phyloP scores from a whole-genome alignment of 495 filamentous ascomycete species.

The Penicillium cosmopolitanum region DNA sequence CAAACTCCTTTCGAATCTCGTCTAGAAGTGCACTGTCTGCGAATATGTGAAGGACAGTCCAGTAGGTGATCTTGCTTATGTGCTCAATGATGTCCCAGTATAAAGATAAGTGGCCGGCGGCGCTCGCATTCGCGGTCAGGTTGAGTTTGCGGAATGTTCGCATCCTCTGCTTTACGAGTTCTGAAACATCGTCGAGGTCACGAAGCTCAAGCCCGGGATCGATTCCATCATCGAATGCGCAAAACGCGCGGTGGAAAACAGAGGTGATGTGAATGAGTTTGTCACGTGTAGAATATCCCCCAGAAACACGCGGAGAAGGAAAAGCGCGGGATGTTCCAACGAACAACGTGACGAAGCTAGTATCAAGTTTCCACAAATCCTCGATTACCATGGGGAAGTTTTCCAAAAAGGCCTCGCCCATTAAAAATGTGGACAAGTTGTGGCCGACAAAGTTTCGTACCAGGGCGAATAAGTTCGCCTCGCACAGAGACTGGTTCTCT shows the following conservation, averaged over 20 bases:
- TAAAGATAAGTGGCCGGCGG: constrained; percentile 43
- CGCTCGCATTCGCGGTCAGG: constrained; percentile 36
- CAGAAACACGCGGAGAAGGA: constrained; percentile 52
- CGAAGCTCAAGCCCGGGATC: constrained; percentile 53
- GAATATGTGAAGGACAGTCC: constrained; percentile 59
- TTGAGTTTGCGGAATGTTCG: constrained; percentile 39
- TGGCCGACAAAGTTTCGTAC: constrained; percentile 58
- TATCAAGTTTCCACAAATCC: constrained; percentile 59
- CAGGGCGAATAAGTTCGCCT: constrained; percentile 56
- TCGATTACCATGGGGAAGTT: constrained; percentile 54
- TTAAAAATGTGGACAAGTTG: constrained; percentile 52
- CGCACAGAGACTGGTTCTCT: constrained; percentile 41
- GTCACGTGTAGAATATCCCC: constrained; percentile 55
- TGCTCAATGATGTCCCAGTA: constrained; percentile 60
- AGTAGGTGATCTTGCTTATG: constrained; percentile 55
- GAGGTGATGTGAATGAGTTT: constrained; percentile 52
- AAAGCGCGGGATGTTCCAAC: constrained; percentile 56
- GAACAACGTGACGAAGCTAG: constrained; percentile 54
- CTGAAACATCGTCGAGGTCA: constrained; percentile 57
- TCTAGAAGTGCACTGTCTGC: constrained; percentile 46
- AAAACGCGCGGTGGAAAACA: constrained; percentile 54
- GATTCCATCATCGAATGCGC: constrained; percentile 46
- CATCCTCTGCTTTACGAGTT: constrained; percentile 49
- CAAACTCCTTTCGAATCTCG: constrained; percentile 57
- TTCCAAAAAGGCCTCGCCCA: constrained; percentile 59